These are phyloP conservation scores for Hypoxylon subgilvum DNA, from an alignment of 495 filamentous ascomycete species.

Conservation along the genomic window DNA sequence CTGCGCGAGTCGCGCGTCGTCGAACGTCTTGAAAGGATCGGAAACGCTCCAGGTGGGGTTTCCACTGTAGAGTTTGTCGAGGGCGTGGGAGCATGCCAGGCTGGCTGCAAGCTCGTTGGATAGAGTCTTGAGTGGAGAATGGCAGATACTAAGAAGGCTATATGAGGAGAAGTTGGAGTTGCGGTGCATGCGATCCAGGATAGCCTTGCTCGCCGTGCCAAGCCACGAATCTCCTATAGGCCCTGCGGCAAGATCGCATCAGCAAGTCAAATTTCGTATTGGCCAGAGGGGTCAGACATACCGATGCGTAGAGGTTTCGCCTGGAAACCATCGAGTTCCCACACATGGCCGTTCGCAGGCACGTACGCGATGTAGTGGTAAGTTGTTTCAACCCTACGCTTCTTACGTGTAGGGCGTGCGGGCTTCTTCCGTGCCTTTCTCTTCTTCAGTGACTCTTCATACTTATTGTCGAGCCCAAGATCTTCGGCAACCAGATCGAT, in stretches of 20 bases:
- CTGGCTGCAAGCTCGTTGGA: constrained; percentile 43
- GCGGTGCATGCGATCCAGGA: constrained; percentile 49
- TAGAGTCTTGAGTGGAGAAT: constrained; percentile 42
- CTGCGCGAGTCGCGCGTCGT: constrained; percentile 27
- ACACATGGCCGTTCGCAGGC: constrained; percentile 73
- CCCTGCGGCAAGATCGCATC: constrained; percentile 24
- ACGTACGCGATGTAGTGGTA: constrained; percentile 94
- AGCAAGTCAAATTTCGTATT: not conserved
- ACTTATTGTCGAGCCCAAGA: constrained; percentile 68
- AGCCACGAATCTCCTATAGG: constrained; percentile 48
- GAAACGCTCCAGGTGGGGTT: constrained; percentile 13
- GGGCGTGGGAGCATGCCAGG: constrained; percentile 37
- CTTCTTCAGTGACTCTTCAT: constrained; percentile 53
- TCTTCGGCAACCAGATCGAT: constrained; percentile 83
- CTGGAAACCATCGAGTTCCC: constrained; percentile 90
- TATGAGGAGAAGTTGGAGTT: constrained; percentile 48
- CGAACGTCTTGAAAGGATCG: constrained; percentile 10
- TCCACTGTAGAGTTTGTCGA: constrained; percentile 35
- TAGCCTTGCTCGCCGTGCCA: constrained; percentile 43
- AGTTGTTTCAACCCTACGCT: constrained; percentile 44
- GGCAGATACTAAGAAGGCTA: constrained; percentile 56
- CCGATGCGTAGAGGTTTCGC: constrained; percentile 73
- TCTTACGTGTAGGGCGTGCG: constrained; percentile 23
- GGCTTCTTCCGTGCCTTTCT: constrained; percentile 37
- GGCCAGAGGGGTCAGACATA: constrained; percentile 34